phyloP scores from a whole-genome alignment of 305 asterid genomes.

The Lippia alba region DNA sequence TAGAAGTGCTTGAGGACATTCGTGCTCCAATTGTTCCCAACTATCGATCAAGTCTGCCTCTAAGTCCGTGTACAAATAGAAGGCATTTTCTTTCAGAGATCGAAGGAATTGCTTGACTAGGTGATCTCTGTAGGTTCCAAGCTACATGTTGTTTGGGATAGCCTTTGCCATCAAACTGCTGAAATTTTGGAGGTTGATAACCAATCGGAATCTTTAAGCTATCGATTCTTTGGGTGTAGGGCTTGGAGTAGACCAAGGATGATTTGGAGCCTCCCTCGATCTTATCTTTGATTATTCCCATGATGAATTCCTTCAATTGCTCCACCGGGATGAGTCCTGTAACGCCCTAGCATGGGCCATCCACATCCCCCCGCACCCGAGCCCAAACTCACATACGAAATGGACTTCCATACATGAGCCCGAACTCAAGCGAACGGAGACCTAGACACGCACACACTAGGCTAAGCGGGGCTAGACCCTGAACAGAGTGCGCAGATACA shows the following conservation, averaged over 20 bases:
- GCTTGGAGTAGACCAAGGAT: neutral
- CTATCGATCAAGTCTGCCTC: neutral
- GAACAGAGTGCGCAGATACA: too few relatives aligned
- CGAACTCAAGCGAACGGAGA: too few relatives aligned
- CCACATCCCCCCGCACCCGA: too few relatives aligned
- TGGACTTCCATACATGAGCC: too few relatives aligned
- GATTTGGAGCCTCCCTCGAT: neutral
- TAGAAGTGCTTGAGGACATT: neutral
- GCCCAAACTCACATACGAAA: too few relatives aligned
- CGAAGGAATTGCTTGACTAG: neutral
- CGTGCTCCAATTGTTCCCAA: neutral
- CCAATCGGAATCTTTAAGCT: neutral
- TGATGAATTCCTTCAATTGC: neutral
- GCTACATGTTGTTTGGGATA: neutral
- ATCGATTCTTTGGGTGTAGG: conserved; percentile 1
- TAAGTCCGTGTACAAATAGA: neutral
- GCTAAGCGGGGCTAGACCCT: too few relatives aligned
- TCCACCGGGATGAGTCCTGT: neutral
- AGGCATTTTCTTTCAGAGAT: neutral
- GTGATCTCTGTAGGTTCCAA: neutral
- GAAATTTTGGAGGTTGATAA: neutral
- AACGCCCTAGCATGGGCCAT: too few relatives aligned
- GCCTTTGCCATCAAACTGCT: conserved; percentile 3
- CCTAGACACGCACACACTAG: too few relatives aligned
- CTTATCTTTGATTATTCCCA: neutral